A percentile compares a stretch with the other conserved stretches of the same genome.
Conservation (phyloP, 2,329 filamentous ascomycete genomes). For the Fusarium stilboides region DNA sequence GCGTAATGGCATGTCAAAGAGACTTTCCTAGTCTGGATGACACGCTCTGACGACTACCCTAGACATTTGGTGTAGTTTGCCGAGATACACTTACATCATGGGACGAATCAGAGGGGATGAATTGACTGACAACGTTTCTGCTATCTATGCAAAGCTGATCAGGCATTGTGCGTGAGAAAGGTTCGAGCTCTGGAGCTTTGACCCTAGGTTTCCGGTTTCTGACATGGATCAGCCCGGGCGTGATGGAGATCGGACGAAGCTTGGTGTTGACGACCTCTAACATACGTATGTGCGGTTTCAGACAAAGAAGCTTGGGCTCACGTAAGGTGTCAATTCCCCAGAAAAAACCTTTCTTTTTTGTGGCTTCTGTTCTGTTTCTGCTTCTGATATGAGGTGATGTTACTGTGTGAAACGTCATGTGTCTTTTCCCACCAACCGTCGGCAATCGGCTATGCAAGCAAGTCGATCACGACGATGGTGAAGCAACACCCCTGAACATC, state of each 20-base stretch:
- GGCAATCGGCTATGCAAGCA: constrained; percentile 41
- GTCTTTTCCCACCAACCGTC: constrained; percentile 32
- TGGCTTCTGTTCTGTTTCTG: not conserved
- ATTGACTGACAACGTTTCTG: constrained; percentile 21
- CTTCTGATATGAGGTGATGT: constrained; percentile 34
- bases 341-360: constrained; percentile 10
- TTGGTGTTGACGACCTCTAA: not conserved
- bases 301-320: not conserved
- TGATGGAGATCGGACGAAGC: constrained; percentile 16
- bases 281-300: not conserved
- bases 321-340: constrained; percentile 19
- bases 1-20: constrained; percentile 36
- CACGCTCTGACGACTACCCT: constrained; percentile 35
- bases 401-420: constrained; percentile 34
- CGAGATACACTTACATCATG: constrained; percentile 15
- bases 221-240: constrained; percentile 1
- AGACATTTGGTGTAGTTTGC: constrained; percentile 16
- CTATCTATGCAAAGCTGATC: constrained; percentile 37
- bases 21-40: constrained; percentile 23
- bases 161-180: constrained; percentile 15
- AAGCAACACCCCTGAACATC: constrained; percentile 34
- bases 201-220: constrained; percentile 4
- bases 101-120: constrained; percentile 27
- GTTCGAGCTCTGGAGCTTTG: constrained; percentile 9
- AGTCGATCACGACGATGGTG: constrained; percentile 28